phyloP scores from a whole-genome alignment of 345 rosid species.

The Luvunga scandens region DNA sequence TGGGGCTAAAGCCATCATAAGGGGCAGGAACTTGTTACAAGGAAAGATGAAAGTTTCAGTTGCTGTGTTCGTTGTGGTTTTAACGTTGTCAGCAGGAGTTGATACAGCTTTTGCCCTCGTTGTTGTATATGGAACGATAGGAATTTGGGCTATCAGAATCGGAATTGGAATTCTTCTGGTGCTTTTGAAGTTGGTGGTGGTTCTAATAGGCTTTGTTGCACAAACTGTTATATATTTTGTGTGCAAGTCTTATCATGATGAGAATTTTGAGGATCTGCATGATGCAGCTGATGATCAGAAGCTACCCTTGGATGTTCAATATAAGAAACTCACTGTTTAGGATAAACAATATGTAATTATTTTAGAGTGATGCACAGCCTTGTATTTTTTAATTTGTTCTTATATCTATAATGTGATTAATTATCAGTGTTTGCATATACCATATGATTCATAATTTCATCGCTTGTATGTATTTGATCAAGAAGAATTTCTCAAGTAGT shows the following conservation, averaged over 20 bases:
- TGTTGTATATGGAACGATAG: constrained; percentile 9
- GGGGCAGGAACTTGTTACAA: constrained; percentile 35
- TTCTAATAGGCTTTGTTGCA: constrained; percentile 41
- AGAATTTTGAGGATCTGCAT: constrained; percentile 26
- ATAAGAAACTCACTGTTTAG: too few relatives aligned
- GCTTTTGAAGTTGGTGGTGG: constrained; percentile 24
- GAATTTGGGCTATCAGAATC: constrained; percentile 1
- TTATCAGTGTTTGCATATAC: too few relatives aligned
- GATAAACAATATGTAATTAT: too few relatives aligned
- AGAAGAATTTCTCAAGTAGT: too few relatives aligned
- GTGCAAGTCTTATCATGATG: constrained; percentile 60
- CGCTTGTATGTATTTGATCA: too few relatives aligned
- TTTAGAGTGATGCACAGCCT: too few relatives aligned
- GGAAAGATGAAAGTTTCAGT: constrained; percentile 34
- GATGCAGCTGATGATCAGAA: neutral
- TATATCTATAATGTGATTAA: too few relatives aligned
- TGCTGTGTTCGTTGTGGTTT: constrained; percentile 21
- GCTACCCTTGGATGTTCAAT: too few relatives aligned
- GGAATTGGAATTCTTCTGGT: constrained; percentile 29
- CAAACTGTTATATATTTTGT: constrained; percentile 54
- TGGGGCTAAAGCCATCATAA: constrained; percentile 45
- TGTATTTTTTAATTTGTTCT: too few relatives aligned
- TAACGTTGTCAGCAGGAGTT: constrained; percentile 9
- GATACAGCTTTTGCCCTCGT: constrained; percentile 11
- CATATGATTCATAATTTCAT: too few relatives aligned